These are phyloP conservation scores for Sporothrix protearum DNA, from an alignment of 2,329 filamentous ascomycete genomes.

Conservation along the genomic window DNA sequence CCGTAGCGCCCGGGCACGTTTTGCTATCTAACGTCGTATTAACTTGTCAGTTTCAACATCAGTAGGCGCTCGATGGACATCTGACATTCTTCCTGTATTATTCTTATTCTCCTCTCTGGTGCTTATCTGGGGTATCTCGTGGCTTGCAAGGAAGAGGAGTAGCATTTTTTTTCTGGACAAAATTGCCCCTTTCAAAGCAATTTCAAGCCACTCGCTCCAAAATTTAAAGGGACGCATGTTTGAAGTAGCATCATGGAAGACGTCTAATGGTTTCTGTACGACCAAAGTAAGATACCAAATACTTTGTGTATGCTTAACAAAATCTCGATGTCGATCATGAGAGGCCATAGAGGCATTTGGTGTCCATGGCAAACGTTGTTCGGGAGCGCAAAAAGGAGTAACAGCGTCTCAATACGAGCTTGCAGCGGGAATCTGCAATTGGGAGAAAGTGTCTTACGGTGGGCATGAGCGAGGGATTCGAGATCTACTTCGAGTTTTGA, in stretches of 20 bases:
- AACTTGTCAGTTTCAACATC: background rate
- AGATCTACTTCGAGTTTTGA: slow-evolving; percentile 11
- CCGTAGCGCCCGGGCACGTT: background rate
- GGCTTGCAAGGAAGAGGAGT: background rate
- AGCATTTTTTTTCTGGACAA: slow-evolving; percentile 2
- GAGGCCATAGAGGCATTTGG: background rate
- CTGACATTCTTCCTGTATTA: background rate
- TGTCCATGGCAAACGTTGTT: background rate
- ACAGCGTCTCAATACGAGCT: background rate
- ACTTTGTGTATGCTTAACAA: background rate
- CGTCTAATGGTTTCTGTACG: background rate
- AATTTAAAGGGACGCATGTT: background rate
- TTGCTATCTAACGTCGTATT: background rate
- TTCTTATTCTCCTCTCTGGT: background rate
- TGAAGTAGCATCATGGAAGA: background rate
- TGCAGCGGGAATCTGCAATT: background rate
- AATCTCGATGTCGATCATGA: background rate
- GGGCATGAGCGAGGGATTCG: background rate
- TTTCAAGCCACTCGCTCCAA: background rate
- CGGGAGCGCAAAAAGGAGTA: background rate
- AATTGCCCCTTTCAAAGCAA: background rate
- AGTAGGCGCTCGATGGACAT: background rate
- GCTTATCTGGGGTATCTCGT: background rate
- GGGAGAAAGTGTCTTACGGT: background rate
- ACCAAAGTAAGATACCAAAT: background rate